Evolutionary conservation across 177 flowering plant species (phyloP), one percentile per base, ranked within the genome.

Genomic region (Telopea speciosissima): DNA sequence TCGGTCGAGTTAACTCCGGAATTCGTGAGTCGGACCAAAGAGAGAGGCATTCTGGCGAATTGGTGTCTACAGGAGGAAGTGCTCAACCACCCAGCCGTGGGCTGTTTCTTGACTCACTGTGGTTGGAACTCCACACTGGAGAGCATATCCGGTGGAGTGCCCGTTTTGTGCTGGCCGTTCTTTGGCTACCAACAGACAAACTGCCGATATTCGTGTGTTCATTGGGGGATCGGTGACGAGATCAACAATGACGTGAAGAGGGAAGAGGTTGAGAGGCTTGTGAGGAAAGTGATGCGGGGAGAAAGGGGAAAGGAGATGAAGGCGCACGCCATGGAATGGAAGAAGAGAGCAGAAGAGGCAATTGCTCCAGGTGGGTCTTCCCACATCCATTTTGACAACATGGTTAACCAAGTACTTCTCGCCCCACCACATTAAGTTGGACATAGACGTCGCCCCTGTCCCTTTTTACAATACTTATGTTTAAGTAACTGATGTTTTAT

Each of bases 21-120:
- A 26, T 81, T 79, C 45, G 40, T 68, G 0, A 72, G 73, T 10
- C 82, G 58, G 70, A 78, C 64, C 1, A 76, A 70, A 66, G 81
- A 72, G 0, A 76, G 85, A 49, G 83, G 86, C 0, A 7, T 80
- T 24, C 3, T 84, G 11, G 67, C 62, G 10, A 79, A 68, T 24
- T 87, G 90, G 88, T 80, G 85, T 60, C 74, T 79, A 1, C 90
- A 87, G 68, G 82, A 77, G 8, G 22, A 73, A 52, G 87, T 87
- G n/a, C 80, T 87, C 3, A 33, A 66, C 0, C 88, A 85, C 71
- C 80, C 75, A 8, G 70, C 88, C 0, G 67, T 0, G 86, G 82
- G 12, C 80, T 70, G 11, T 87, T 85, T 68, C 40, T 33, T 33
- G 40, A 5, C 6, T 6, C 8, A 82, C 40, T 3, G 40, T 33